Evolutionary conservation across 495 filamentous ascomycete genomes (phyloP).

Genomic region (Aspergillus steynii): DNA sequence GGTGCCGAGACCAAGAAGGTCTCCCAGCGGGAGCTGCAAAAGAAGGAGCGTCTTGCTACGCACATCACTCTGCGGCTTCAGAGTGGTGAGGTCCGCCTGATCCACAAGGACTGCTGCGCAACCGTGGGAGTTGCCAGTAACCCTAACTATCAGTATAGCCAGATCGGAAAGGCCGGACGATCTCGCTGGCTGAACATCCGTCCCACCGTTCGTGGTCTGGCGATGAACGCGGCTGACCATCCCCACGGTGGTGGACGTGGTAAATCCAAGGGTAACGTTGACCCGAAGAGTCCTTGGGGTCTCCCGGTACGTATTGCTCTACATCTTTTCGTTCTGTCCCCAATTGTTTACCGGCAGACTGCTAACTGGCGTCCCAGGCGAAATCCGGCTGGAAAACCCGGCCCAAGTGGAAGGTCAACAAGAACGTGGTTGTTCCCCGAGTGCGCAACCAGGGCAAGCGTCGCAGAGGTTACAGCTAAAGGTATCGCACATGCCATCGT

Average conservation of each 20-base stretch:
- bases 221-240: conserved; percentile 97
- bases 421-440: conserved; percentile 73
- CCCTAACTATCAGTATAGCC: conserved; percentile 81
- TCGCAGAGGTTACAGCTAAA: conserved; percentile 49
- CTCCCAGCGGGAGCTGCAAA: conserved; percentile 42
- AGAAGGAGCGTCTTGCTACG: conserved; percentile 56
- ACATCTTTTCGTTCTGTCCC: conserved; percentile 7
- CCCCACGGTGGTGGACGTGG: conserved; percentile 98
- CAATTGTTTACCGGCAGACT: conserved; percentile 18
- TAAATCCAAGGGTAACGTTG: conserved; percentile 96
- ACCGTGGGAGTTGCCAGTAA: conserved; percentile 95
- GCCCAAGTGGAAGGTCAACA: conserved; percentile 73
- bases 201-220: conserved; percentile 92
- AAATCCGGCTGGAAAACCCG: conserved; percentile 98
- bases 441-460: conserved; percentile 76
- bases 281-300: conserved; percentile 95
- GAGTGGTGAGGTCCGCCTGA: conserved; percentile 86
- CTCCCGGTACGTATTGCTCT: conserved; percentile 68
- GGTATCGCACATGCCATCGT: conserved; percentile 5
- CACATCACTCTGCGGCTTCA: conserved; percentile 81
- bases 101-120: conserved; percentile 87
- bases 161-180: conserved; percentile 92
- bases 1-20: conserved; percentile 28
- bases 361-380: conserved; percentile 51
- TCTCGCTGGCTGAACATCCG: conserved; percentile 89